These are phyloP conservation scores for Medicago ruthenica DNA, from an alignment of 306 rosid genomes.

Conservation along the genomic window DNA sequence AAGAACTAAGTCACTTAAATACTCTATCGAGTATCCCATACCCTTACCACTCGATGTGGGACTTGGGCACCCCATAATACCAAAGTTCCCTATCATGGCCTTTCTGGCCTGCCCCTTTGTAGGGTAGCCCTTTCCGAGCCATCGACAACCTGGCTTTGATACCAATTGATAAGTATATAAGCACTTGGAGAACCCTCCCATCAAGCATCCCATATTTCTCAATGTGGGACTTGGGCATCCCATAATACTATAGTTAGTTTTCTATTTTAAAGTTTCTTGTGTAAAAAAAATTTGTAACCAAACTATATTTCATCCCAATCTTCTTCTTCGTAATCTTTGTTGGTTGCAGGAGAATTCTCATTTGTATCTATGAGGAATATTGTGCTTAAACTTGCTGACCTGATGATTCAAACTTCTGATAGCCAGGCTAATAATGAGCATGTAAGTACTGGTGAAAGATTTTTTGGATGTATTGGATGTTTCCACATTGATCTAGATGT, in stretches of 20 bases:
- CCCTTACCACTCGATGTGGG: no score
- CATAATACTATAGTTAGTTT: no score
- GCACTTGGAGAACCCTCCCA: no score
- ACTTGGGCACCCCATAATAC: no score
- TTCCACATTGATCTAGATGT: conserved; percentile 12
- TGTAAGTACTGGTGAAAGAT: conserved; percentile 58
- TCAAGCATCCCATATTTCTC: no score
- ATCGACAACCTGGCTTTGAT: no score
- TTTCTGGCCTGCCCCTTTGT: no score
- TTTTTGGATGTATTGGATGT: conserved; percentile 19
- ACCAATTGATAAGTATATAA: no score
- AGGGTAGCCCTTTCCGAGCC: no score
- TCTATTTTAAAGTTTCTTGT: not conserved
- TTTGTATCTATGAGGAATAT: conserved; percentile 62
- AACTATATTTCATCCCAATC: conserved; percentile 27
- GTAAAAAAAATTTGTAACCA: not conserved
- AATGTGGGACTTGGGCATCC: no score
- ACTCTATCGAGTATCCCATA: no score
- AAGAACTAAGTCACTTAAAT: no score
- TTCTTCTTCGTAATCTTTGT: conserved; percentile 34
- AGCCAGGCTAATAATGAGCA: conserved; percentile 50
- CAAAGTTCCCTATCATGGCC: not conserved
- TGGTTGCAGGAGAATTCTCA: conserved; percentile 74
- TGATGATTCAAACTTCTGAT: conserved; percentile 53
- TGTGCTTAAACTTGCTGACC: conserved; percentile 77